Percentiles rank a stretch among this genome's conserved stretches.
Conservation (phyloP, 2,329 filamentous ascomycete species). For the Aspergillus versicolor region DNA sequence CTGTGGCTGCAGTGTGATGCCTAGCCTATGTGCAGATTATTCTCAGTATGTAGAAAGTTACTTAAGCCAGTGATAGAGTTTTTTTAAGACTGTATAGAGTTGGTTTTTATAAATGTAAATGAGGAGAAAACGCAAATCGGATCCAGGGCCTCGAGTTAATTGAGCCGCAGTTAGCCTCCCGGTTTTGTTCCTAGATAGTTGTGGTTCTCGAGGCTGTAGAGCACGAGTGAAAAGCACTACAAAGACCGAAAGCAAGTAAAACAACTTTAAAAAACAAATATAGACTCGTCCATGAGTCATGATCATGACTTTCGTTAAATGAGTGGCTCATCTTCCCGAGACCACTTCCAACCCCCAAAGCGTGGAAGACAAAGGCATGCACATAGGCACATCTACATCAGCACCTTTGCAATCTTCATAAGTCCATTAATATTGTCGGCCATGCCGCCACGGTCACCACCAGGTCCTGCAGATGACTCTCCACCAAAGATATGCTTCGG, state of each 20-base stretch:
- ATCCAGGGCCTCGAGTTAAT: neutral
- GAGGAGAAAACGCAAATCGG: neutral
- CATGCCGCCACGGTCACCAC: slow-evolving; percentile 30
- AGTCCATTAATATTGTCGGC: slow-evolving; percentile 31
- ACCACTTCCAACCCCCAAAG: neutral
- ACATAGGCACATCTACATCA: slow-evolving; percentile 22
- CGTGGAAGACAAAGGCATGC: neutral
- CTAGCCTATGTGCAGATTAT: neutral
- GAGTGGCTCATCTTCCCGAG: neutral
- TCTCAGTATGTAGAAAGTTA: neutral
- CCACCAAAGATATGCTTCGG: slow-evolving; percentile 57
- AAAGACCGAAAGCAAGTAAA: slow-evolving; percentile 12
- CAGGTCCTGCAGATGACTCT: slow-evolving; percentile 13
- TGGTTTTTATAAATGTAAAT: neutral
- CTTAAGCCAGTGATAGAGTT: neutral
- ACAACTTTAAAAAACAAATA: neutral
- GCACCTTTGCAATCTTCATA: slow-evolving; percentile 39
- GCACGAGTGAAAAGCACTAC: neutral
- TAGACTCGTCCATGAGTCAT: slow-evolving; percentile 25
- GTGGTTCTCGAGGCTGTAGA: neutral
- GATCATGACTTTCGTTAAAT: slow-evolving; percentile 16
- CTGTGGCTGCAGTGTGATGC: neutral
- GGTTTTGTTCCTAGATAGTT: slow-evolving; percentile 7
- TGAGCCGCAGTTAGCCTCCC: slow-evolving; percentile 18
- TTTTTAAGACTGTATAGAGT: slow-evolving; percentile 1